phyloP scores from a whole-genome alignment of 129 eudicot genomes.

The Silybum marianum region DNA sequence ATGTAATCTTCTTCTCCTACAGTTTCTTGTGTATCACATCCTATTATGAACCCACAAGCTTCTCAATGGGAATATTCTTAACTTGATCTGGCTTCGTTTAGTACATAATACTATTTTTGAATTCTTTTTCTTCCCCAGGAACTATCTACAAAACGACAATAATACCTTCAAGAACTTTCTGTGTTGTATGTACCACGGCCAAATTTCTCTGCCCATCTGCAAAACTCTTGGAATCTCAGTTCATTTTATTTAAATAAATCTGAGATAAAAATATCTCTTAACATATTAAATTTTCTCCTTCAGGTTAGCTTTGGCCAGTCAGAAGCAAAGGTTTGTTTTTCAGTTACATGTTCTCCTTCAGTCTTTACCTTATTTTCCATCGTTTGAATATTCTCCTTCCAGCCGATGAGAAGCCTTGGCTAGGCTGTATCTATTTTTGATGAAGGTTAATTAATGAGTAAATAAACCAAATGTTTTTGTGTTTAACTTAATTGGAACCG shows the following conservation, averaged over 20 bases:
- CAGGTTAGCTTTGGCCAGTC: constrained; percentile 98
- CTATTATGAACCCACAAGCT: constrained; percentile 19
- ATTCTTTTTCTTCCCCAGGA: constrained; percentile 52
- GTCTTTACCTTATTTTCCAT: background rate
- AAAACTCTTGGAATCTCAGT: constrained; percentile 3
- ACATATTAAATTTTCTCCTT: constrained; percentile 14
- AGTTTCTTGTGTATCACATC: constrained; percentile 7
- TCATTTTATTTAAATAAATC: constrained; percentile 10
- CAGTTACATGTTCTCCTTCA: constrained; percentile 5
- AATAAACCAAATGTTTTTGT: background rate
- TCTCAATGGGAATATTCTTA: background rate
- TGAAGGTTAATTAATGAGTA: background rate
- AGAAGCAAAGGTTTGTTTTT: constrained; percentile 87
- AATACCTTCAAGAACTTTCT: constrained; percentile 89
- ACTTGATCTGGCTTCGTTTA: constrained; percentile 6
- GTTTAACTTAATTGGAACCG: background rate
- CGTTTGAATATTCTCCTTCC: background rate
- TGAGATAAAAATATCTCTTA: constrained; percentile 7
- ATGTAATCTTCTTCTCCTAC: constrained; percentile 18
- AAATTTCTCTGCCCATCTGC: constrained; percentile 9
- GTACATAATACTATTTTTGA: background rate
- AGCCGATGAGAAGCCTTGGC: background rate
- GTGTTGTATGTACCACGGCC: constrained; percentile 62
- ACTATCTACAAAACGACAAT: constrained; percentile 84
- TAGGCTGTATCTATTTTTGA: background rate